A percentile compares a stretch with the other conserved stretches of the same genome.
These are phyloP conservation scores for Diphasiastrum complanatum DNA, from an alignment of 83 land plant species.

Conservation along the genomic window DNA sequence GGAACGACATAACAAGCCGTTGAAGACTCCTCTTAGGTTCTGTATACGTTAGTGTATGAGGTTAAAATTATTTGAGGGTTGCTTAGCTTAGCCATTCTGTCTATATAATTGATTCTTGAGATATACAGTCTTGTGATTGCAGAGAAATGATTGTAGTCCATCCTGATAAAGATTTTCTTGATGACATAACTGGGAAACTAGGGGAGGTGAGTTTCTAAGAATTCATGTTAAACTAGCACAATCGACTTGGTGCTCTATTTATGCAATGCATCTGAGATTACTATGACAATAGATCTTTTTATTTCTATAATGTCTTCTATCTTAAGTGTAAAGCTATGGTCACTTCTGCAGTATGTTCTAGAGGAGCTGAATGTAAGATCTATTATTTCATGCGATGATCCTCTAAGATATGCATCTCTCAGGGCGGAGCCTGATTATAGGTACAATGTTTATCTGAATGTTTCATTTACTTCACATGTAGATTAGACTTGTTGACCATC, in stretches of 20 bases:
- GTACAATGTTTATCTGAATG: slow-evolving; percentile 22
- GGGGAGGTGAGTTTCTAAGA: slow-evolving; percentile 49
- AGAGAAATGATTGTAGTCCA: slow-evolving; percentile 97
- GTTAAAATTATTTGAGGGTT: not conserved
- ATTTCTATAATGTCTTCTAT: no score
- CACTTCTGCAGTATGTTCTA: slow-evolving; percentile 59
- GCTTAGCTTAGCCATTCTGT: not conserved
- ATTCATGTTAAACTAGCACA: no score
- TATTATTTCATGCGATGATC: slow-evolving; percentile 72
- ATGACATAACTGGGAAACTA: slow-evolving; percentile 81
- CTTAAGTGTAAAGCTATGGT: not conserved
- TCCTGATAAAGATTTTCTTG: slow-evolving; percentile 76
- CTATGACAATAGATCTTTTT: no score
- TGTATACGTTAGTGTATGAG: slow-evolving; percentile 1
- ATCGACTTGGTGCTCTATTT: no score
- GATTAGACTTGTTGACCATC: no score
- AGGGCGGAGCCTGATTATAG: slow-evolving; percentile 94
- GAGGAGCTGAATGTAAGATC: slow-evolving; percentile 81
- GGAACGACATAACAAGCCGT: slow-evolving; percentile 84
- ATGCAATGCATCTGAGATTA: no score
- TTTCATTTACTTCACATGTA: slow-evolving; percentile 1
- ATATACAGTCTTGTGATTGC: slow-evolving; percentile 6
- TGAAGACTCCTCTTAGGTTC: slow-evolving; percentile 90
- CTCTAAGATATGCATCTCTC: slow-evolving; percentile 72
- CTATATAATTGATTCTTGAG: no score